Evolutionary conservation across 192 early-diverging fungal species (phyloP).

Genomic region (Umbelopsis ramanniana): DNA sequence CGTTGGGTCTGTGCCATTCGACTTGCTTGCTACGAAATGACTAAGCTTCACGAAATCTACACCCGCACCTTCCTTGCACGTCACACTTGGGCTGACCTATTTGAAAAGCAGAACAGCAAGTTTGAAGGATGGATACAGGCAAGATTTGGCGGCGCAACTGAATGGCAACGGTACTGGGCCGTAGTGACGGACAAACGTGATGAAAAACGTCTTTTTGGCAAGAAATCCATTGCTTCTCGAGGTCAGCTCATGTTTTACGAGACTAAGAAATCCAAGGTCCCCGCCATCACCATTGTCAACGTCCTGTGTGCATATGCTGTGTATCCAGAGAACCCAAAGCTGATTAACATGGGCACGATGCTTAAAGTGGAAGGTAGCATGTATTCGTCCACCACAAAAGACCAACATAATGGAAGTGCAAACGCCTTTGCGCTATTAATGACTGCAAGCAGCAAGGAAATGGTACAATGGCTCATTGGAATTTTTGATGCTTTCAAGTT

Average conservation of each 20-base stretch:
- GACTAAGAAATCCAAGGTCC: slow-evolving; percentile 51
- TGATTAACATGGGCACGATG: slow-evolving; percentile 42
- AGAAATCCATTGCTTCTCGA: slow-evolving; percentile 45
- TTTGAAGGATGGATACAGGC: slow-evolving; percentile 62
- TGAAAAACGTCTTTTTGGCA: slow-evolving; percentile 50
- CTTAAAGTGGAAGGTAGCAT: slow-evolving; percentile 49
- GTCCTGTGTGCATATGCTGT: slow-evolving; percentile 61
- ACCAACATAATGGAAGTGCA: slow-evolving; percentile 6
- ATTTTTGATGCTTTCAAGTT: slow-evolving; percentile 50
- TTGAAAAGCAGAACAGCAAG: slow-evolving; percentile 47
- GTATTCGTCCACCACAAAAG: slow-evolving; percentile 23
- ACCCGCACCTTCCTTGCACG: slow-evolving; percentile 59
- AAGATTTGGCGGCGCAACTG: slow-evolving; percentile 51
- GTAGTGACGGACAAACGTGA: slow-evolving; percentile 57
- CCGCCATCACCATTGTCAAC: slow-evolving; percentile 53
- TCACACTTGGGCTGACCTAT: slow-evolving; percentile 50
- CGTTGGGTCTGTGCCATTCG: slow-evolving; percentile 75
- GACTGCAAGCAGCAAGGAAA: slow-evolving; percentile 35
- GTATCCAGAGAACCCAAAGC: slow-evolving; percentile 51
- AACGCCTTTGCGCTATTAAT: slow-evolving; percentile 34
- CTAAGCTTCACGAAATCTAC: slow-evolving; percentile 77
- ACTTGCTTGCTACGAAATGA: slow-evolving; percentile 74
- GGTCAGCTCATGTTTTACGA: slow-evolving; percentile 60
- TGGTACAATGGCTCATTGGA: slow-evolving; percentile 48
- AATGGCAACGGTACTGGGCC: slow-evolving; percentile 54